Evolutionary conservation across 352 stramenopile genomes (phyloP).

Genomic region (Globisporangium paroecandrum): DNA sequence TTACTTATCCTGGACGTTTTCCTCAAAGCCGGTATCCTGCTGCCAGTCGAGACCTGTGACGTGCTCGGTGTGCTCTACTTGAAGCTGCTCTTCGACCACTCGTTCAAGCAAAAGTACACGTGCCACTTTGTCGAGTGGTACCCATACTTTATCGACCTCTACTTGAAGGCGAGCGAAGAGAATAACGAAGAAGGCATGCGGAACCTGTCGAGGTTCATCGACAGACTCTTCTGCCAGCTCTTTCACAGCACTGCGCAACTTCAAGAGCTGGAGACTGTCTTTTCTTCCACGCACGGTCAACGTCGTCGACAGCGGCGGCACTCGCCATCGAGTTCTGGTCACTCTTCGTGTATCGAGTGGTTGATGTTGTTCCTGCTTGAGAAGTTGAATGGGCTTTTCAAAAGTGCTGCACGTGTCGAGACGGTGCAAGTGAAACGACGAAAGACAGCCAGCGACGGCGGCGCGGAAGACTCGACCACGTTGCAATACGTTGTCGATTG

Average conservation of each 20-base stretch:
- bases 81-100: constrained; percentile 76
- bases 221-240: constrained; percentile 81
- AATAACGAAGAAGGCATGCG: constrained; percentile 75
- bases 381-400: constrained; percentile 64
- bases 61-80: constrained; percentile 79
- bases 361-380: constrained; percentile 64
- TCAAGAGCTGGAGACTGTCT: constrained; percentile 55
- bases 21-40: constrained; percentile 61
- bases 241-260: constrained; percentile 82
- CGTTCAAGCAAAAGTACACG: constrained; percentile 81
- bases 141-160: constrained; percentile 75
- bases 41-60: constrained; percentile 70
- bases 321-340: background rate
- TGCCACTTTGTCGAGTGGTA: constrained; percentile 83
- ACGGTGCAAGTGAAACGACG: constrained; percentile 34
- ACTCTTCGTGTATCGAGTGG: constrained; percentile 50
- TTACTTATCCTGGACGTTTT: constrained; percentile 66
- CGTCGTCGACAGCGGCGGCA: constrained; percentile 5
- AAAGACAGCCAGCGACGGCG: constrained; percentile 13
- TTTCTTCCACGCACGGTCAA: constrained; percentile 16
- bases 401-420: constrained; percentile 55
- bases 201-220: constrained; percentile 77
- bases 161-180: constrained; percentile 55
- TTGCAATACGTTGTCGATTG: constrained; percentile 44
- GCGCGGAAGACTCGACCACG: constrained; percentile 5